A percentile compares a stretch with the other conserved stretches of the same genome.
Conservation (phyloP, 495 filamentous ascomycete genomes). For the Chaetomium tenue region DNA sequence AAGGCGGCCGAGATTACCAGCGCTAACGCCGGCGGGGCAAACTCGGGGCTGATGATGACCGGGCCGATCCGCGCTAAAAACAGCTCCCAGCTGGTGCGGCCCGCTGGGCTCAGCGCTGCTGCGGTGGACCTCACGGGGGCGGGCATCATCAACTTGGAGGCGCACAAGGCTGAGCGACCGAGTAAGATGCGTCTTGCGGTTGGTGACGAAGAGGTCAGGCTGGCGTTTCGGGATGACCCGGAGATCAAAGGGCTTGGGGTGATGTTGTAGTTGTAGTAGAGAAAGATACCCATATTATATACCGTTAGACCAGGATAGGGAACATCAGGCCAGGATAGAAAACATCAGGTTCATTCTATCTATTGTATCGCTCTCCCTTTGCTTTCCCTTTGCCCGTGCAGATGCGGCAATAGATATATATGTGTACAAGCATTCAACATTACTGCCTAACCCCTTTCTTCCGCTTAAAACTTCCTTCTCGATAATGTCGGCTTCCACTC, state of each 20-base stretch:
- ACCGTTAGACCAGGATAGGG: neutral
- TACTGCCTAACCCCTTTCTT: neutral
- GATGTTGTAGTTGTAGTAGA: constrained; percentile 41
- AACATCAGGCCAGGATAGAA: neutral
- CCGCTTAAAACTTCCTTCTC: constrained; percentile 39
- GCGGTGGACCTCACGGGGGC: constrained; percentile 81
- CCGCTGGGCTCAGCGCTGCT: constrained; percentile 66
- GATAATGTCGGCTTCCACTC: constrained; percentile 89
- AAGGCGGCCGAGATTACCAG: constrained; percentile 10
- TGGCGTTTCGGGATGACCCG: constrained; percentile 82
- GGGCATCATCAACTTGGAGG: constrained; percentile 80
- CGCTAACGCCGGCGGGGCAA: neutral
- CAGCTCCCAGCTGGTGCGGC: constrained; percentile 40
- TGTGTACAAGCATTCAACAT: neutral
- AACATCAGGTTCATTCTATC: neutral
- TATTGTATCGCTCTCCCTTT: neutral
- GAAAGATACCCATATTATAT: constrained; percentile 7
- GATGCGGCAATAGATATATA: neutral
- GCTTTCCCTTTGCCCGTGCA: too few relatives aligned
- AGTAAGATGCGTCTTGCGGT: constrained; percentile 84
- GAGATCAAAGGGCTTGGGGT: constrained; percentile 74
- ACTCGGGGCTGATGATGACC: constrained; percentile 9
- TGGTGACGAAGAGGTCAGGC: constrained; percentile 83
- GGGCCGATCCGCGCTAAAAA: constrained; percentile 16
- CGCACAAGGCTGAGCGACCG: constrained; percentile 72